These are phyloP conservation scores for Ceratocystis harringtonii DNA, from an alignment of 2,329 filamentous ascomycete species.

Conservation along the genomic window DNA sequence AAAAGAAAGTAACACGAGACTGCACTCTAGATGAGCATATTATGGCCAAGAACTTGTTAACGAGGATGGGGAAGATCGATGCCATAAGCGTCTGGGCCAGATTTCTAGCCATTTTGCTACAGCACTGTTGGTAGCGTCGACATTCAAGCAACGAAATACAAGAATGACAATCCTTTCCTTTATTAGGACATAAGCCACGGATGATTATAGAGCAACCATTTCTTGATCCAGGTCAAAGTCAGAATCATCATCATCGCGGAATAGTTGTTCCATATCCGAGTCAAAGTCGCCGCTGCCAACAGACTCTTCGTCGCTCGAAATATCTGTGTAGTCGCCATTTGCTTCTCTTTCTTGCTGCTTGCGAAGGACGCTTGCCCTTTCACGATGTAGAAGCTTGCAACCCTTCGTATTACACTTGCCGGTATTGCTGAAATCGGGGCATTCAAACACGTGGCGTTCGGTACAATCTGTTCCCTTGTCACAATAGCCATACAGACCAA, in stretches of 20 bases:
- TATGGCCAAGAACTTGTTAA: neutral
- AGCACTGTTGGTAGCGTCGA: neutral
- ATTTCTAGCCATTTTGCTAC: neutral
- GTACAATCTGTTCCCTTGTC: constrained; percentile 62
- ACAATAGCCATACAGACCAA: constrained; percentile 81
- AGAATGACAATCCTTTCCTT: neutral
- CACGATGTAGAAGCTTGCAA: constrained; percentile 76
- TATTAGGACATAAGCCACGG: neutral
- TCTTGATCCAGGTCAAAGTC: constrained; percentile 16
- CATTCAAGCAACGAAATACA: neutral
- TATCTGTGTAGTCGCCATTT: constrained; percentile 44
- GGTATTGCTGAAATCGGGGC: constrained; percentile 86
- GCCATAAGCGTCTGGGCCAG: neutral
- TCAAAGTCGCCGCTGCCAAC: constrained; percentile 65
- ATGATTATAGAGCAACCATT: constrained; percentile 17
- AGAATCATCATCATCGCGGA: constrained; percentile 35
- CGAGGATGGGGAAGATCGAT: neutral
- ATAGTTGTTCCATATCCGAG: constrained; percentile 58
- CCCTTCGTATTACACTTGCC: constrained; percentile 67
- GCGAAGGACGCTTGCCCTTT: constrained; percentile 67
- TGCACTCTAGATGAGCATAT: neutral
- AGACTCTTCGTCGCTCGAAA: constrained; percentile 63
- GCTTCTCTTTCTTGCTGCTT: constrained; percentile 38
- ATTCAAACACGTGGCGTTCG: constrained; percentile 81
- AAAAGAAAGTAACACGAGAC: neutral